Base-by-base conservation (phyloP, 2,329 filamentous ascomycete species). In the Botryotinia narcissicola region DNA sequence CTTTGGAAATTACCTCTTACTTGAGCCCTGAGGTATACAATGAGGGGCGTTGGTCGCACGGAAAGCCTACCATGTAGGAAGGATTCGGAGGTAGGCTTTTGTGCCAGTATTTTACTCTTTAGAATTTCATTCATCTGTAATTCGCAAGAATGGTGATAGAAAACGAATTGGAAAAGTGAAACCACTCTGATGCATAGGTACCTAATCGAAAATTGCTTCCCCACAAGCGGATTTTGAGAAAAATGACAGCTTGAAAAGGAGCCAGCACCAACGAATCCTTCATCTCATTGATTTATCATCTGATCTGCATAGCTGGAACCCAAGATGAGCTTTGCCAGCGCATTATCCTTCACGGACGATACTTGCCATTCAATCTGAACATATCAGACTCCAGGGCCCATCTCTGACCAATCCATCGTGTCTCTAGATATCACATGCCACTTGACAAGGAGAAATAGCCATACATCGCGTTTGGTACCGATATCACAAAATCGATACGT, bases 11-110 rank as follows among this genome's bases (percentile, higher is more conserved):
- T 1, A 48, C 40, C 18, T 70, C 54, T 61, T 61, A 61, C 35
- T 48, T 61, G 57, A 61, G 54, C 35, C 42, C 68, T 4, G 40
- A 70, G 20, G 61, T 70, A 16, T 70, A 46, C 35, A 59, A 59
- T 9, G 25, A 62, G 25, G 25, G 35, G 35, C 60, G 37, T 42
- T 62, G 37, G 22, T 18, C 35, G 14, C 37, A n/a, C 25, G 25
- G 22, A 16, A 42, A n/a, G 0, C 14, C 51, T 54, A 18, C 14
- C 51, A 10, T 54, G 8, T 54, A 54, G 12, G 25, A n/a, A 54
- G 51, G 14, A 18, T 16, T 8, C 14, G n/a, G 51, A 29, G 4
- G 25, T 1, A 54, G 5, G 3, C 25, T 54, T 18, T 18, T 29
- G 25, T n/a, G 14, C 6, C 5, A 54, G 14, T 16, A 14, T 54